Percentiles rank a stretch among this genome's conserved stretches.
Conservation (phyloP, 306 rosid genomes). For the Purshia tridentata region DNA sequence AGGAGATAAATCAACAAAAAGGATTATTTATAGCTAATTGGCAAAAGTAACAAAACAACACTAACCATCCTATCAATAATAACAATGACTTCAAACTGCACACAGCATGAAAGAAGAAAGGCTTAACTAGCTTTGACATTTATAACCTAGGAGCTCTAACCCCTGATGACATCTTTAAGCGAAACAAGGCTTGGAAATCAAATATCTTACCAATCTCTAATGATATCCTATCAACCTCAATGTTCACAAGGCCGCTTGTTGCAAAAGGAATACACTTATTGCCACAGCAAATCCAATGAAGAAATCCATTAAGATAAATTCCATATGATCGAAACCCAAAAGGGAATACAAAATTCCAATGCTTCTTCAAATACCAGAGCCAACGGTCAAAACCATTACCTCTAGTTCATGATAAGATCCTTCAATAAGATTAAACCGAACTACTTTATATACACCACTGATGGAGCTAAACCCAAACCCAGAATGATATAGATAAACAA, state of each 20-base stretch:
- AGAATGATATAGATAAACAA: neutral
- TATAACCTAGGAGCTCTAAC: neutral
- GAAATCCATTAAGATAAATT: too few species aligned
- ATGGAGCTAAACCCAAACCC: neutral
- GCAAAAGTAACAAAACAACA: too few species aligned
- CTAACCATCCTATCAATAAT: too few species aligned
- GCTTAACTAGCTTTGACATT: neutral
- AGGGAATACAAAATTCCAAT: too few species aligned
- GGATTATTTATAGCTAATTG: too few species aligned
- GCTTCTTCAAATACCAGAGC: too few species aligned
- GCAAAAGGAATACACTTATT: too few species aligned
- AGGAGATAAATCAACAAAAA: too few species aligned
- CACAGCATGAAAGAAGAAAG: neutral
- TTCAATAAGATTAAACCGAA: too few species aligned
- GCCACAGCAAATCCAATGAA: too few species aligned
- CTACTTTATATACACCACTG: neutral
- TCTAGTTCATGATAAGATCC: neutral
- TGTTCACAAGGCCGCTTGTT: neutral
- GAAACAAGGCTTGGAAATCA: neutral
- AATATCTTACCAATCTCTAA: too few species aligned
- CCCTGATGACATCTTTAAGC: neutral
- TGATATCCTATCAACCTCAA: neutral
- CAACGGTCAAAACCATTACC: neutral
- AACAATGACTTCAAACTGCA: neutral
- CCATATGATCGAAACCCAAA: too few species aligned